These are phyloP conservation scores for Ceratocystis colombiana DNA, from an alignment of 2,329 filamentous ascomycete genomes.

Conservation along the genomic window DNA sequence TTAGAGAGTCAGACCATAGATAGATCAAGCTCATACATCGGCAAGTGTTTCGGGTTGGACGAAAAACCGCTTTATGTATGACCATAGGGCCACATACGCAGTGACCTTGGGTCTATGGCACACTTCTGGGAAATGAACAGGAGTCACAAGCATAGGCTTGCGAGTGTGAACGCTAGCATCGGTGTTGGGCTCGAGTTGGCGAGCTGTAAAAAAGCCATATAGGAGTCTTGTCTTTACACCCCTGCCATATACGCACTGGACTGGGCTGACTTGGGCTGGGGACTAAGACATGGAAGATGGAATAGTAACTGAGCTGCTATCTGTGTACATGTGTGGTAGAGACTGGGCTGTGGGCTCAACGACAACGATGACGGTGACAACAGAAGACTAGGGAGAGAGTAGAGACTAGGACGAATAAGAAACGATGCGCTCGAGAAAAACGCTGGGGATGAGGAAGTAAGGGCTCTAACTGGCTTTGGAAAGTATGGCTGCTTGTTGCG, in stretches of 20 bases:
- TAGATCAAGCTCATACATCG: no score
- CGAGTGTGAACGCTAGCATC: background rate
- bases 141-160: no score
- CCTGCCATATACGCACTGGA: background rate
- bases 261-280: background rate
- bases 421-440: background rate
- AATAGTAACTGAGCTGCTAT: background rate
- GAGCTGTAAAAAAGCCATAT: no score
- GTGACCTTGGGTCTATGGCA: no score
- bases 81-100: no score
- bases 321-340: background rate
- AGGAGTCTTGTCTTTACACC: slow-evolving; percentile 5
- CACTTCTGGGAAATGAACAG: no score
- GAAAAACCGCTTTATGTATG: no score
- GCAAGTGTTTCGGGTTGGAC: no score
- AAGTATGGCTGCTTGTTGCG: background rate
- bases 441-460: background rate
- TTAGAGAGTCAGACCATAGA: no score
- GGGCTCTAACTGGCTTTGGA: background rate
- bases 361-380: background rate
- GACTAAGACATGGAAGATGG: background rate
- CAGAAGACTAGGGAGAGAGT: background rate
- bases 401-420: background rate
- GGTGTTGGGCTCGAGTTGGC: background rate
- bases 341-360: background rate